Evolutionary conservation across 2,329 filamentous ascomycete genomes (phyloP).

Genomic region (Sporothrix euskadiensis): DNA sequence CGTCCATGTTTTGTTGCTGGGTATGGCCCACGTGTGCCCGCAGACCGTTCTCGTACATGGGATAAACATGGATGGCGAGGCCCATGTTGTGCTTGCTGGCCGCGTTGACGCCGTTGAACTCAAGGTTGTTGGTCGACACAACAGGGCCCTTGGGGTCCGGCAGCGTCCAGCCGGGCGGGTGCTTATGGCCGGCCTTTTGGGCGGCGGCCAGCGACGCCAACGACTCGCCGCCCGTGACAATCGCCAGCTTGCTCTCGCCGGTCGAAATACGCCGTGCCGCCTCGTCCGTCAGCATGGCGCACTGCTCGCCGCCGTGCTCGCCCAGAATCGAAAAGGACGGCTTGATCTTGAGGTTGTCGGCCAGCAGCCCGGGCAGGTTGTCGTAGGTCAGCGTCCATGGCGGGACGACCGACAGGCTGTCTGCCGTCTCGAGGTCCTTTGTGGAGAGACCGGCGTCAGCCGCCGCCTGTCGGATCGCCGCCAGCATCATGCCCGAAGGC

Average conservation of each 20-base stretch:
- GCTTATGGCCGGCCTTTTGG: constrained; percentile 22
- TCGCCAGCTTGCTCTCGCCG: constrained; percentile 25
- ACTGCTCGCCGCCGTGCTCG: constrained; percentile 28
- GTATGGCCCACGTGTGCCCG: constrained; percentile 26
- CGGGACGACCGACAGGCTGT: constrained; percentile 28
- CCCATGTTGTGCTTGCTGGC: constrained; percentile 27
- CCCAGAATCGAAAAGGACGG: constrained; percentile 10
- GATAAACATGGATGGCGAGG: constrained; percentile 28
- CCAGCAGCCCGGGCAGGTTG: constrained; percentile 24
- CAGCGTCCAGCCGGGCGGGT: constrained; percentile 25
- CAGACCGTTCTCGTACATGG: constrained; percentile 30
- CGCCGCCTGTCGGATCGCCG: constrained; percentile 22
- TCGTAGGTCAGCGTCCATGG: constrained; percentile 28
- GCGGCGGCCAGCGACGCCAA: constrained; percentile 26
- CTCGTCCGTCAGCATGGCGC: constrained; percentile 25
- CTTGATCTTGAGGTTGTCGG: background rate
- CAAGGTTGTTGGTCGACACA: constrained; percentile 22
- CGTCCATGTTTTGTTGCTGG: constrained; percentile 21
- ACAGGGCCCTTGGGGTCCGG: constrained; percentile 19
- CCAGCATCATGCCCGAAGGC: constrained; percentile 25
- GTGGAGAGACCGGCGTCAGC: background rate
- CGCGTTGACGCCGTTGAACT: constrained; percentile 21
- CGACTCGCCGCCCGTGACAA: constrained; percentile 28
- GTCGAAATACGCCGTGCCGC: constrained; percentile 22
- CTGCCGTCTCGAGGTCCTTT: background rate